Evolutionary conservation across 306 rosid genomes (phyloP).

Genomic region (Vigna trinervia): DNA sequence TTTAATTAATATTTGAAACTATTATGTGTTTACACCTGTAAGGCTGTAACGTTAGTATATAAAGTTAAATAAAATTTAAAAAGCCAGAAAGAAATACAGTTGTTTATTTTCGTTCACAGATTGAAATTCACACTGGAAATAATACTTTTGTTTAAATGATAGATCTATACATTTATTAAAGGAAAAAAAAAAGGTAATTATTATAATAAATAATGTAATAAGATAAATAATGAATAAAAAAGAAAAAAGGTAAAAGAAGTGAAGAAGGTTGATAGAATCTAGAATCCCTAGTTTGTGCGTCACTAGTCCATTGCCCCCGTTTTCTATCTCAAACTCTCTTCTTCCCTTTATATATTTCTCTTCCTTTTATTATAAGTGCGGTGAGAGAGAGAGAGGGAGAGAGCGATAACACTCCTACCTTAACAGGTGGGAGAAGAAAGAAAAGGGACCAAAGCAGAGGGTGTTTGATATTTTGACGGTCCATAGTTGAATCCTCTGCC

Average conservation of each 20-base stretch:
- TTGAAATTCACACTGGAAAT: no score
- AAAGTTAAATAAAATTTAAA: no score
- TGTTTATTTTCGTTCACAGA: no score
- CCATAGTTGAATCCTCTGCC: conserved; percentile 38
- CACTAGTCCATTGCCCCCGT: neutral
- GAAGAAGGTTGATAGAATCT: conserved; percentile 10
- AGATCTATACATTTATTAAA: neutral
- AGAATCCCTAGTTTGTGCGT: conserved; percentile 49
- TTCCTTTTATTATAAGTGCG: conserved; percentile 9
- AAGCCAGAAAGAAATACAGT: no score
- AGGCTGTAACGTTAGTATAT: neutral
- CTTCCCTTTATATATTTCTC: neutral
- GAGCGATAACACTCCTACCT: conserved; percentile 30
- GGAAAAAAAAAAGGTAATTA: neutral
- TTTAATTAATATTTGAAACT: no score
- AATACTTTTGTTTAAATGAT: neutral
- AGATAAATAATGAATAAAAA: neutral
- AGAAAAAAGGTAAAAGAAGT: neutral
- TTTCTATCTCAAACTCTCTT: conserved; percentile 13
- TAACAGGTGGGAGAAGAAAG: conserved; percentile 30
- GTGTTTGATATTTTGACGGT: conserved; percentile 44
- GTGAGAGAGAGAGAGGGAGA: conserved; percentile 16
- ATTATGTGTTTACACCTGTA: neutral
- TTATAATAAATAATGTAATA: neutral
- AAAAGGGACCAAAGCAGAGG: neutral